Conservation (phyloP, 306 rosid species). For the Arachis hypogaea region DNA sequence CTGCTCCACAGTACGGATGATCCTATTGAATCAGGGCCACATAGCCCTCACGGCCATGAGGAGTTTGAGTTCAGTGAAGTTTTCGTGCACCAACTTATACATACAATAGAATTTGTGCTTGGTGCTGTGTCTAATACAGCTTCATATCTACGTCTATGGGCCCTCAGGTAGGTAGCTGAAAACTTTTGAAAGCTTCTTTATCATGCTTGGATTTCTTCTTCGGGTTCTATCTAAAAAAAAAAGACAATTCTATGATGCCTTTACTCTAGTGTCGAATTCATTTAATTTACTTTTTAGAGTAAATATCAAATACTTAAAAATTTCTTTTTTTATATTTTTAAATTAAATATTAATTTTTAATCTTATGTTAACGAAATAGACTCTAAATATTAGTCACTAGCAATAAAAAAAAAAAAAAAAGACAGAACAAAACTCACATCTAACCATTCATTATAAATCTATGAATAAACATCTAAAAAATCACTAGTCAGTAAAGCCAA, state of each 20-base stretch:
- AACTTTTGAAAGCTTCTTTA: not conserved
- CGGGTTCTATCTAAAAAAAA: no score
- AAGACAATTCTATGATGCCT: no score
- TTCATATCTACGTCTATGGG: constrained; percentile 98
- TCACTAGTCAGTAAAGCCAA: constrained; percentile 6
- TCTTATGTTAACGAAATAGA: no score
- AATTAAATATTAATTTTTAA: no score
- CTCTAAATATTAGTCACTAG: no score
- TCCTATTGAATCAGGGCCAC: constrained; percentile 59
- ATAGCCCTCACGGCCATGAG: constrained; percentile 60
- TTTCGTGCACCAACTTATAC: constrained; percentile 95
- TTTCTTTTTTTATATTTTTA: no score
- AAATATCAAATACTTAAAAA: no score
- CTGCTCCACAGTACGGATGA: constrained; percentile 60
- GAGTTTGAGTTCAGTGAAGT: constrained; percentile 90
- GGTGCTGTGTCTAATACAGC: constrained; percentile 98
- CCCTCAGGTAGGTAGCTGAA: constrained; percentile 69
- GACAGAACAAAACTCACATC: not conserved
- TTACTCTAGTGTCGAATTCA: no score
- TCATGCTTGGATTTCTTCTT: no score
- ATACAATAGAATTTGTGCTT: constrained; percentile 93
- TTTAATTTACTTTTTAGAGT: no score
- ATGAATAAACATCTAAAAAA: not conserved
- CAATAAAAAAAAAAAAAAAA: not conserved
- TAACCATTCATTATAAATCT: not conserved